Percentiles rank a stretch among this genome's conserved stretches.
These are phyloP conservation scores for Saccharomycopsis fermentans DNA, from an alignment of 805 yeast genomes.

Conservation along the genomic window DNA sequence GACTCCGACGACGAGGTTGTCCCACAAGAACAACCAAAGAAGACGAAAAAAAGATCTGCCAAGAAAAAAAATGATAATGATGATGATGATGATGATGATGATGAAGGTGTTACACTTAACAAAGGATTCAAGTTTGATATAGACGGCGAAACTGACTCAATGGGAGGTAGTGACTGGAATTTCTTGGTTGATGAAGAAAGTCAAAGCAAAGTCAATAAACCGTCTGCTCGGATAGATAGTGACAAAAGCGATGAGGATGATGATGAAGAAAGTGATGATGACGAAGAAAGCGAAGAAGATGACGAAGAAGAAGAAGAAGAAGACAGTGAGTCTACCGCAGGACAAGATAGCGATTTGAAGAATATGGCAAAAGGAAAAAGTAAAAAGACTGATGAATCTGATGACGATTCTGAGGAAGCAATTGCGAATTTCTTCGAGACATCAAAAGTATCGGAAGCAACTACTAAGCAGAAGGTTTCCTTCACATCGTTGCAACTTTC, in stretches of 20 bases:
- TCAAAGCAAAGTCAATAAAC: slow-evolving; percentile 15
- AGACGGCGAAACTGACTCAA: slow-evolving; percentile 38
- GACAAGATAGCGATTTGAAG: slow-evolving; percentile 62
- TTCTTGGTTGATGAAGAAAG: slow-evolving; percentile 42
- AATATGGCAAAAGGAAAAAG: slow-evolving; percentile 27
- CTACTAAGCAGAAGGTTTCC: slow-evolving; percentile 37
- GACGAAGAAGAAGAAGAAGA: slow-evolving; percentile 6
- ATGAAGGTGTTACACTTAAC: slow-evolving; percentile 39
- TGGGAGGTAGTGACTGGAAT: slow-evolving; percentile 72
- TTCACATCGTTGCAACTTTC: slow-evolving; percentile 76
- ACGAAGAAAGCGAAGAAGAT: slow-evolving; percentile 19
- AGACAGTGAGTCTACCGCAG: slow-evolving; percentile 15
- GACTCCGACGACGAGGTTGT: slow-evolving; percentile 36
- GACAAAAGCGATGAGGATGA: slow-evolving; percentile 8
- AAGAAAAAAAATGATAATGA: slow-evolving; percentile 20
- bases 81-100: slow-evolving; percentile 23
- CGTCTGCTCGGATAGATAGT: slow-evolving; percentile 2
- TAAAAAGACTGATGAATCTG: slow-evolving; percentile 28
- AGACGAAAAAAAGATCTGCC: slow-evolving; percentile 16
- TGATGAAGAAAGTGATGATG: slow-evolving; percentile 14
- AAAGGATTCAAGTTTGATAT: slow-evolving; percentile 65
- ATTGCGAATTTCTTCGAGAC: slow-evolving; percentile 69
- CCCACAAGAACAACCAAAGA: slow-evolving; percentile 14
- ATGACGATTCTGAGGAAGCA: slow-evolving; percentile 70
- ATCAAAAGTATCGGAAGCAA: slow-evolving; percentile 39